Evolutionary conservation across 768 basidiomycete species (phyloP), one percentile per base, ranked within the genome.

Genomic region (Sporobolomyces phaffii): DNA sequence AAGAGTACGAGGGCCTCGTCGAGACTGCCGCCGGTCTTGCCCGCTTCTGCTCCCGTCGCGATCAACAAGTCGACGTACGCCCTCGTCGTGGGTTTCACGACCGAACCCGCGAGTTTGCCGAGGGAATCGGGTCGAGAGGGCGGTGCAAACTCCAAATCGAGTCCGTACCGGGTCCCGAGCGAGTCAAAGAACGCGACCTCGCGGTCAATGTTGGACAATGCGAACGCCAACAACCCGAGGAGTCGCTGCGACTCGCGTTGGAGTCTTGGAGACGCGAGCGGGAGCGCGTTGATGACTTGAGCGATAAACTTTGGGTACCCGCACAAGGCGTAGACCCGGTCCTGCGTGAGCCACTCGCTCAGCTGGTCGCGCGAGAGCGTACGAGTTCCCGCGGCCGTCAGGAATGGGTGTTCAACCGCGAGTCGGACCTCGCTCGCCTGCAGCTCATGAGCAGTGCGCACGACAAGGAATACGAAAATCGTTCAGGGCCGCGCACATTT

Each of bases 291-390:
- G 68, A 90, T 85, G 51, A 29, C 88, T 81, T 3, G 81, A 77
- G 31, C 86, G 69, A 88, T 83, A 79, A 87, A 87, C 58, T 82
- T 83, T 18, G 87, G 86, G 75, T 88, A 89, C 2, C 85, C 88
- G 60, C 85, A 84, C 1, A 84, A 83, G 34, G 87, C 87, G 75
- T 89, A 89, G 61, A 86, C 82, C 54, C 84, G 82, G 75, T 89
- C 88, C 70, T 89, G 88, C 18, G 83, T 81, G 64, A 89, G 82
- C 83, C 85, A 89, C 52, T 85, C 78, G 1, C 81, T 80, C 20
- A 89, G 82, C 29, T 81, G 79, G 1, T 77, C 65, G 17, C 80
- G 64, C 10, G 80, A 77, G 24, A 89, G 80, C 5, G 80, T 79
- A 18, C 83, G 81, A 4, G 80, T 74, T 5, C 85, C 84, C 0